Evolutionary conservation across 805 yeast genomes (phyloP), one percentile per base, ranked within the genome.

Genomic region (Cyberlindnera xishuangbannaensis): DNA sequence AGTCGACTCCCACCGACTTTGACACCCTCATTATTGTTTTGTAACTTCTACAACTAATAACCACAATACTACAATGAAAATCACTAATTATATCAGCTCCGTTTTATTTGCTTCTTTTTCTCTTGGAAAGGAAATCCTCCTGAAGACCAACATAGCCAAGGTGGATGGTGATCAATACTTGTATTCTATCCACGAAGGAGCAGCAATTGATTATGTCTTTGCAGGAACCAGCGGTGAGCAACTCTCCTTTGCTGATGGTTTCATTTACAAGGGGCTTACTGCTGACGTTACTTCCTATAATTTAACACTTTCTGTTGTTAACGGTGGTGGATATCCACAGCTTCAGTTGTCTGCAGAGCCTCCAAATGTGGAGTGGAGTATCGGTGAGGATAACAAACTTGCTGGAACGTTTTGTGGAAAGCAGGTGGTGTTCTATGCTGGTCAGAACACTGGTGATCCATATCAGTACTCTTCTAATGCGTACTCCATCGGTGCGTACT

Each of bases 401-500:
- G 30, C 38, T 12, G 52, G 55, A 34, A 48, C 57, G 27, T 64
- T 64, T 27, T 36, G 61, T 15, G 43, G 41, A 18, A 53, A 53
- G 17, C 20, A 20, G 10, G 34, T 39, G 13, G 16, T 20, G 7
- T 65, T 67, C 55, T 62, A 53, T 45, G 73, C 67, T 32, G 62
- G 64, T 44, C 63, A 56, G 60, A 60, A 67, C 56, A 56, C 62
- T 37, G 45, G 44, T 28, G 75, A 69, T 45, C 70, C 72, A 17
- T 69, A 68, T 56, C 25, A 40, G n/a, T 61, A 56, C 51, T 63
- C 69, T 23, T 24, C 42, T 14, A 11, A 27, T 9, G 12, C 39
- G 15, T 62, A 48, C 39, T 53, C 52, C 33, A 54, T 59, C 34
- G 52, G 46, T 15, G 49, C 26, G n/a, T n/a, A n/a, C n/a, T n/a